Conservation (phyloP, 495 filamentous ascomycete species). For the Bombardia bombarda region DNA sequence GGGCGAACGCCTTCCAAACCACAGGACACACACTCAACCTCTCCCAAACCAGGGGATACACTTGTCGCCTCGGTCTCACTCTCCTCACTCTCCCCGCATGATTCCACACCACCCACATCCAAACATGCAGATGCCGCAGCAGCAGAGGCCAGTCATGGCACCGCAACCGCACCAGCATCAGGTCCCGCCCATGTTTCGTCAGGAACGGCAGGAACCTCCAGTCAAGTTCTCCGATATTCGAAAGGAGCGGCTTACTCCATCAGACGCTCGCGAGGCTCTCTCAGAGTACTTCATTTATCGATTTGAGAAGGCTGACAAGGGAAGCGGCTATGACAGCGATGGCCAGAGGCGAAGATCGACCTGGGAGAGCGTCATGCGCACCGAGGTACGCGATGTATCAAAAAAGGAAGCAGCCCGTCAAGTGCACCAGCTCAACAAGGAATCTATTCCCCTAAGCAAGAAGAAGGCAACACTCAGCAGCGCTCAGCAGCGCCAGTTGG, state of each 20-base stretch:
- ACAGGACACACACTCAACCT: too few relatives aligned
- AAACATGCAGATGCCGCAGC: too few relatives aligned
- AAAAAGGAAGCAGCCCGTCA: conserved; percentile 13
- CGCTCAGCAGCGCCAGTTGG: conserved; percentile 24
- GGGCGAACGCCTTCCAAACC: too few relatives aligned
- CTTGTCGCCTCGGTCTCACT: too few relatives aligned
- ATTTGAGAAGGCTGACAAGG: conserved; percentile 17
- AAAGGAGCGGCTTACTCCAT: conserved; percentile 4
- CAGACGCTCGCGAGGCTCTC: conserved; percentile 20
- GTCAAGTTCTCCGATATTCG: conserved; percentile 12
- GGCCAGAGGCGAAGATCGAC: conserved; percentile 13
- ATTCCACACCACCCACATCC: too few relatives aligned
- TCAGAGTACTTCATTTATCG: conserved; percentile 24
- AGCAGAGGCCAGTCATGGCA: too few relatives aligned
- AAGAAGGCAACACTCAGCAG: conserved; percentile 22
- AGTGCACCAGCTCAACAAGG: conserved; percentile 23
- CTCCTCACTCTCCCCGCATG: too few relatives aligned
- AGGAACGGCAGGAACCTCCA: background rate
- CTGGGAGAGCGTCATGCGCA: conserved; percentile 22
- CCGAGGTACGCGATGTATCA: conserved; percentile 15
- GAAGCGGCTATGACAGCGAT: conserved; percentile 14
- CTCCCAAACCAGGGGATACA: too few relatives aligned
- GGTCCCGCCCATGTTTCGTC: background rate
- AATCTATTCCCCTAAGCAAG: conserved; percentile 5
- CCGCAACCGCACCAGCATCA: background rate